Percentiles rank a stretch among this genome's conserved stretches.
Evolutionary conservation across 345 rosid species (phyloP).

Genomic region (Corchorus capsularis): DNA sequence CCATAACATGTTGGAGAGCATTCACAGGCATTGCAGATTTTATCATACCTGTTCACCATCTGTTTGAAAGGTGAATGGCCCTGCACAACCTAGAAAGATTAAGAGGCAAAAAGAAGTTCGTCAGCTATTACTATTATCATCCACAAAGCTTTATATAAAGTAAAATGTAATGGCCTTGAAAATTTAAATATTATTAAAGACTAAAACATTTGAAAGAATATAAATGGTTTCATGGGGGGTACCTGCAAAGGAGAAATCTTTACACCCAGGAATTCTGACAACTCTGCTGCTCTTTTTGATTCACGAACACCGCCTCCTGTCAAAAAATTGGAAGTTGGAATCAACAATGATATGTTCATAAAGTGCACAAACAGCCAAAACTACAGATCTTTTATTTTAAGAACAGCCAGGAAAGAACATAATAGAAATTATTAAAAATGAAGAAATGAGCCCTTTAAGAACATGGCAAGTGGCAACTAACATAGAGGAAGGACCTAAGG

Average conservation of each 20-base stretch:
- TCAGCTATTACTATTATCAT: slow-evolving; percentile 2
- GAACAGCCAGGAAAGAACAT: not conserved
- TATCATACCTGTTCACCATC: slow-evolving; percentile 53
- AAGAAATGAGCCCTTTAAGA: not conserved
- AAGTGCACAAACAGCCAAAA: not conserved
- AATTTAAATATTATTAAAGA: not conserved
- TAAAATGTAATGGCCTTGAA: not conserved
- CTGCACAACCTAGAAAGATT: slow-evolving; percentile 66
- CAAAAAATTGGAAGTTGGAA: slow-evolving; percentile 9
- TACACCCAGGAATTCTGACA: slow-evolving; percentile 61
- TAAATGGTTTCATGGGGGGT: not conserved
- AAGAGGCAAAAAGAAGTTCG: not conserved
- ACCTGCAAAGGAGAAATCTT: slow-evolving; percentile 74
- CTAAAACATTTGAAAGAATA: not conserved
- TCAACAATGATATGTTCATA: not conserved
- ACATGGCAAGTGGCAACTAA: slow-evolving; percentile 7
- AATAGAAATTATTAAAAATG: not conserved
- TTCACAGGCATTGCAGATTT: not conserved
- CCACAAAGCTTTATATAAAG: not conserved
- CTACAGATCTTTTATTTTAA: not conserved
- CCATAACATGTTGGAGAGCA: not conserved
- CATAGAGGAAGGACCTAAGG: slow-evolving; percentile 28
- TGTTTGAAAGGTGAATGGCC: slow-evolving; percentile 84
- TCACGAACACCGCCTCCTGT: slow-evolving; percentile 88
- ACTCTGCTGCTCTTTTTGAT: slow-evolving; percentile 73